A percentile compares a stretch with the other conserved stretches of the same genome.
Conservation (phyloP, 2,329 filamentous ascomycete genomes). For the Colletotrichum australisinense region DNA sequence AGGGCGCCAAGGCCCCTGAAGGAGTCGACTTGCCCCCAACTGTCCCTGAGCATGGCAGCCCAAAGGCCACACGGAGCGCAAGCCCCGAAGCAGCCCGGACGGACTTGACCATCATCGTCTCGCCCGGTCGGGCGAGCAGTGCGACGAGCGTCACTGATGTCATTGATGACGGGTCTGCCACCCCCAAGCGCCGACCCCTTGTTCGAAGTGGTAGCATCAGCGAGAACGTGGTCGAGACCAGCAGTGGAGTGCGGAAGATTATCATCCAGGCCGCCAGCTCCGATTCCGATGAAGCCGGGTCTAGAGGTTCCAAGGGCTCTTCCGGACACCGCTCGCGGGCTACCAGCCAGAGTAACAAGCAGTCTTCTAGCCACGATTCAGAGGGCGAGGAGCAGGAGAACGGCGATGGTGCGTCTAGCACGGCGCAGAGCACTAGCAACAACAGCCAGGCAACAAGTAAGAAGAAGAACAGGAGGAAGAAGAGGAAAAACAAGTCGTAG, state of each 20-base stretch:
- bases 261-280: constrained; percentile 37
- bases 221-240: constrained; percentile 37
- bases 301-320: constrained; percentile 34
- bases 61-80: not conserved
- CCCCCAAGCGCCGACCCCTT: constrained; percentile 29
- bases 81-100: constrained; percentile 19
- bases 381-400: constrained; percentile 30
- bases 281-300: constrained; percentile 32
- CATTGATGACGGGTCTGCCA: constrained; percentile 23
- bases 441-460: constrained; percentile 40
- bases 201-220: constrained; percentile 38
- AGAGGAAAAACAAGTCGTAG: constrained; percentile 49
- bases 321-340: constrained; percentile 29
- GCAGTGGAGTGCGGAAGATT: constrained; percentile 36
- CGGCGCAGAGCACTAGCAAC: constrained; percentile 23
- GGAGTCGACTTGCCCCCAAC: constrained; percentile 22
- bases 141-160: constrained; percentile 23
- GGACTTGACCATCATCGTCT: constrained; percentile 30
- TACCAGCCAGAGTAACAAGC: constrained; percentile 18
- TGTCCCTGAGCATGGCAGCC: constrained; percentile 15
- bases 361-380: constrained; percentile 7
- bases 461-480: constrained; percentile 53
- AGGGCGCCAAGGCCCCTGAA: not conserved
- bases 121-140: constrained; percentile 25
- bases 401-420: constrained; percentile 23